phyloP scores from a whole-genome alignment of 345 rosid genomes.

The Litchi chinensis region DNA sequence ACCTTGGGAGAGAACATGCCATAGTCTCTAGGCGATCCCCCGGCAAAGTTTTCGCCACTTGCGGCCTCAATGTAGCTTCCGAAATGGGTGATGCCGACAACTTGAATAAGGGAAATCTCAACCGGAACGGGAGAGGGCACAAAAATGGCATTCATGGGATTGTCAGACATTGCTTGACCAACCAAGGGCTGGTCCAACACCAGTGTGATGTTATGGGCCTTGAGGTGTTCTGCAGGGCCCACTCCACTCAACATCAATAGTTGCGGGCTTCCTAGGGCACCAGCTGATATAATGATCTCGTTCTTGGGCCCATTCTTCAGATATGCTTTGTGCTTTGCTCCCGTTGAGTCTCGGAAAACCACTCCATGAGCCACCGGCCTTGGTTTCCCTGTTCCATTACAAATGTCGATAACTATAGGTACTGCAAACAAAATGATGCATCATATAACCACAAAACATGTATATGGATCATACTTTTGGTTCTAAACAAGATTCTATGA shows the following conservation, averaged over 20 bases:
- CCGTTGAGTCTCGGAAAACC: slow-evolving; percentile 44
- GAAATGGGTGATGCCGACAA: slow-evolving; percentile 65
- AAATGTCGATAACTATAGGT: background rate
- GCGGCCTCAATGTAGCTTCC: slow-evolving; percentile 69
- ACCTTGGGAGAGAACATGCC: slow-evolving; percentile 64
- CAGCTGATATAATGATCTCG: slow-evolving; percentile 63
- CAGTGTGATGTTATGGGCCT: slow-evolving; percentile 42
- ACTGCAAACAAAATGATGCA: background rate
- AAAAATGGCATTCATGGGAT: slow-evolving; percentile 71
- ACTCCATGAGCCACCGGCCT: slow-evolving; percentile 63
- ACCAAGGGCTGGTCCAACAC: slow-evolving; percentile 63
- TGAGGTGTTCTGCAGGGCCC: slow-evolving; percentile 58
- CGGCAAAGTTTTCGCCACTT: slow-evolving; percentile 51
- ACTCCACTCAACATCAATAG: slow-evolving; percentile 70
- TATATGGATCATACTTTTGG: slow-evolving; percentile 26
- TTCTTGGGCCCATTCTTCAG: slow-evolving; percentile 40
- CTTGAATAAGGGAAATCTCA: slow-evolving; percentile 76
- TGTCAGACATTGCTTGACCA: slow-evolving; percentile 77
- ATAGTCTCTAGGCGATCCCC: slow-evolving; percentile 37
- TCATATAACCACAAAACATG: too few species aligned
- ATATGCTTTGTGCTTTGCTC: slow-evolving; percentile 46
- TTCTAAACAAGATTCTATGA: slow-evolving; percentile 44
- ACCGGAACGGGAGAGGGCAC: slow-evolving; percentile 67
- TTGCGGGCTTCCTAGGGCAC: slow-evolving; percentile 81
- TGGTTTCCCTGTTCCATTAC: slow-evolving; percentile 20